A percentile compares a stretch with the other conserved stretches of the same genome.
Evolutionary conservation across 768 basidiomycete genomes (phyloP).

Genomic region (Cystobasidium onofrii): DNA sequence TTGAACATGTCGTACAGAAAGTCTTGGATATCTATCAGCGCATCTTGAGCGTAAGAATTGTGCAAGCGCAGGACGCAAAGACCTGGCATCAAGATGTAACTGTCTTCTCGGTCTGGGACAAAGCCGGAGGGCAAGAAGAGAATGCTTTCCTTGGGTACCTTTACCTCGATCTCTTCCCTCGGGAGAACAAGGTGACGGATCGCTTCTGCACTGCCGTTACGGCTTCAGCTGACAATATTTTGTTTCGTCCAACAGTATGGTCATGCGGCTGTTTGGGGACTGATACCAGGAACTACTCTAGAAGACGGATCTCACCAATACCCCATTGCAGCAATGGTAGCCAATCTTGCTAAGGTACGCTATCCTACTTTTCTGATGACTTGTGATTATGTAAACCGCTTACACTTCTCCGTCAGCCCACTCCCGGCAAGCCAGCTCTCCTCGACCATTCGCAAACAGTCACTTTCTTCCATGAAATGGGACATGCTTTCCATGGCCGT

Average conservation of each 20-base stretch:
- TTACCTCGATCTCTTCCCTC: slow-evolving; percentile 61
- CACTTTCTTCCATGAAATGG: slow-evolving; percentile 74
- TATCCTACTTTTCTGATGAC: neutral
- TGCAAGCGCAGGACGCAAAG: slow-evolving; percentile 46
- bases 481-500: slow-evolving; percentile 29
- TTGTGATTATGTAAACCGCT: neutral
- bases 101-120: slow-evolving; percentile 67
- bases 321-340: slow-evolving; percentile 76
- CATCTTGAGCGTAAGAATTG: slow-evolving; percentile 65
- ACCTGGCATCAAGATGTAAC: slow-evolving; percentile 84
- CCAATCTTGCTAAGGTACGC: slow-evolving; percentile 61
- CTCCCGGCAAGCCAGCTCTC: slow-evolving; percentile 67
- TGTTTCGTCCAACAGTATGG: slow-evolving; percentile 57
- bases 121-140: slow-evolving; percentile 54
- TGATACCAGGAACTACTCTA: slow-evolving; percentile 58
- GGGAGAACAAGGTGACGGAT: slow-evolving; percentile 32
- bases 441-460: slow-evolving; percentile 79
- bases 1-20: slow-evolving; percentile 68
- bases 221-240: too few species aligned
- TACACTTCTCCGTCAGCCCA: slow-evolving; percentile 50
- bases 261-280: slow-evolving; percentile 72
- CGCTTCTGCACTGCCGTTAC: too few species aligned
- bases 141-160: slow-evolving; percentile 75
- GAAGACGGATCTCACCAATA: slow-evolving; percentile 58
- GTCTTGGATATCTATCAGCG: slow-evolving; percentile 78